Base-by-base conservation (phyloP, 371 early-diverging fungal genomes). In the Actinomucor elegans region DNA sequence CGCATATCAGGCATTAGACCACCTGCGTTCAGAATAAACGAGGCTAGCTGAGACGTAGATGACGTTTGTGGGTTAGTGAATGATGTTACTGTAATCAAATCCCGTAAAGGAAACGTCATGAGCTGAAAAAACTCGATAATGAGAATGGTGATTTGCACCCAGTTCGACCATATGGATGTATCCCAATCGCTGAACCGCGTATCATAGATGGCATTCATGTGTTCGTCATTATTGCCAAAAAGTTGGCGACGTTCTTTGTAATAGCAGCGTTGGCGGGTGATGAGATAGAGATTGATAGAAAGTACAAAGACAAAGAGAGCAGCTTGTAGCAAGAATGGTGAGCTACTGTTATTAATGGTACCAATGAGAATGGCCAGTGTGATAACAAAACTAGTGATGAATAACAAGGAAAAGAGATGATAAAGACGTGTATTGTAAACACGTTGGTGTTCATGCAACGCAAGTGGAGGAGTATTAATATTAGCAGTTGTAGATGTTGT, bases 71-170 rank as follows among this genome's bases (percentile, higher is more conserved):
- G 7, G 15, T n/a, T 14, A 12, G 29, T 40, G 14, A 67, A 66
- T 9, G 54, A 59, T 17, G 68, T 70, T 43, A 71, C 71, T 0
- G 64, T 67, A 53, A 83, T 71, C 28, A 83, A 59, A 46, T 81
- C 84, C 21, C 81, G 62, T 1, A 83, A 57, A 0, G 81, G 84
- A 34, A 83, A 83, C 0, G 80, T 72, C 50, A 83, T 64, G 0
- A 81, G 57, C 41, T 83, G 84, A 40, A 83, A 69, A 36, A 83
- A 80, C 35, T 83, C 84, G n/a, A 83, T 80, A 29, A 81, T 54
- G 0, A 83, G 61, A 41, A 83, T 81, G 10, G 70, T 71, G 20
- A 83, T 66, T 46, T 83, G 81, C 5, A 83, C 64, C 68, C 81
- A 83, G 44, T 83, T 83, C 21, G 79, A 75, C 69, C 72, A 74